Conservation (phyloP, 805 yeast genomes). For the Saccharomycopsis schoenii region DNA sequence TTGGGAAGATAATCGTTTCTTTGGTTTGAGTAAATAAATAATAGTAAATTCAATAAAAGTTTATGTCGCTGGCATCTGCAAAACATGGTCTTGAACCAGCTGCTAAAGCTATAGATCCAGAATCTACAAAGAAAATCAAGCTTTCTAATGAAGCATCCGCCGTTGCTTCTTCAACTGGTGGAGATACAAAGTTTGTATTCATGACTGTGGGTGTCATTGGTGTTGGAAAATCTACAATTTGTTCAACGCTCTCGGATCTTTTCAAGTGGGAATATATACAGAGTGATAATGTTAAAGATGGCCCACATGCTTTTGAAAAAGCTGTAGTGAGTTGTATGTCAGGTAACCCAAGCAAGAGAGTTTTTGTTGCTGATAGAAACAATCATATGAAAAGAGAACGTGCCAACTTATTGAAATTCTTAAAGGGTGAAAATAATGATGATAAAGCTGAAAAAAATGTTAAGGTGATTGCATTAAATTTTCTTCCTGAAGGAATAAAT, state of each 20-base stretch:
- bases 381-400: constrained; percentile 71
- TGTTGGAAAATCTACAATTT: constrained; percentile 87
- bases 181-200: constrained; percentile 45
- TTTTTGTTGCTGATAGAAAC: constrained; percentile 73
- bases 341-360: constrained; percentile 24
- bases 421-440: constrained; percentile 25
- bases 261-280: constrained; percentile 66
- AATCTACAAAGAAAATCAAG: not conserved
- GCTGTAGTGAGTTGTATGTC: constrained; percentile 28
- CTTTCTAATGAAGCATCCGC: not conserved
- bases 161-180: constrained; percentile 18
- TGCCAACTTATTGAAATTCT: constrained; percentile 47
- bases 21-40: too few relatives aligned
- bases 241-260: constrained; percentile 45
- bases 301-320: constrained; percentile 39
- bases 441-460: constrained; percentile 22
- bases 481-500: constrained; percentile 29
- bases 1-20: too few relatives aligned
- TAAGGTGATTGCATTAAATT: constrained; percentile 60
- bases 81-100: constrained; percentile 5
- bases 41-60: too few relatives aligned
- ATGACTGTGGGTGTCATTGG: constrained; percentile 88
- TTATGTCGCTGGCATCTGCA: not conserved
- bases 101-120: not conserved
- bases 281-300: constrained; percentile 60